These are phyloP conservation scores for Suhomyces kunorum DNA, from an alignment of 1,139 yeast species.

Conservation along the genomic window DNA sequence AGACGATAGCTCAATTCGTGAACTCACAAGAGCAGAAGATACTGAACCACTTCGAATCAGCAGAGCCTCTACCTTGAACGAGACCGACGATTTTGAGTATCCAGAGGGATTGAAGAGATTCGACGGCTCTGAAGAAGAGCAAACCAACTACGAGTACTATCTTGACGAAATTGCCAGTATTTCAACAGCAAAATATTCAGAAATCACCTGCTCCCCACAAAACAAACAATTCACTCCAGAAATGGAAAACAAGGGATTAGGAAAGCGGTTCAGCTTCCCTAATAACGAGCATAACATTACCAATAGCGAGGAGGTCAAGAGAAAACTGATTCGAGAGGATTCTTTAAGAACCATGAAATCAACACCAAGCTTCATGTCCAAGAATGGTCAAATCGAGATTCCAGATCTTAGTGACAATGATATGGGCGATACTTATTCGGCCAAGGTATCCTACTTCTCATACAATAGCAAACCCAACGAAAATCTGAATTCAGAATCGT, in stretches of 20 bases:
- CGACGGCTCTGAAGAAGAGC: slow-evolving; percentile 9
- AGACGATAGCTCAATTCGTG: slow-evolving; percentile 10
- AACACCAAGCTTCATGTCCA: slow-evolving; percentile 29
- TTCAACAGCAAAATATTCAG: slow-evolving; percentile 18
- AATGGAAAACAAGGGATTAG: slow-evolving; percentile 37
- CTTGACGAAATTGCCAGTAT: slow-evolving; percentile 16
- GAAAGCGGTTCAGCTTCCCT: slow-evolving; percentile 43
- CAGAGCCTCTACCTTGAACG: slow-evolving; percentile 12
- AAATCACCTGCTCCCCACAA: slow-evolving; percentile 12
- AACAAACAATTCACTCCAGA: slow-evolving; percentile 14
- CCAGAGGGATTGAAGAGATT: not conserved
- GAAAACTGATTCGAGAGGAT: slow-evolving; percentile 16
- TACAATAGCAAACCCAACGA: slow-evolving; percentile 35
- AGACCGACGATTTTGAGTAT: not conserved
- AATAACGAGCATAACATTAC: slow-evolving; percentile 38
- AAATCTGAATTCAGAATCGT: slow-evolving; percentile 27
- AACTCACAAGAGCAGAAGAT: not conserved
- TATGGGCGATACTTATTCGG: slow-evolving; percentile 22
- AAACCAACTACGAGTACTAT: slow-evolving; percentile 17
- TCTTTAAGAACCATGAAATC: slow-evolving; percentile 17
- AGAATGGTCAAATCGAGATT: slow-evolving; percentile 45
- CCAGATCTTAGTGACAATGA: slow-evolving; percentile 38
- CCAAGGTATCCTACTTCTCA: slow-evolving; percentile 23
- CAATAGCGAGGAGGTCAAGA: slow-evolving; percentile 28
- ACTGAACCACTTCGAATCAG: slow-evolving; percentile 13